Evolutionary conservation across 768 basidiomycete species (phyloP).

Genomic region (Boletus vinaceobasis): DNA sequence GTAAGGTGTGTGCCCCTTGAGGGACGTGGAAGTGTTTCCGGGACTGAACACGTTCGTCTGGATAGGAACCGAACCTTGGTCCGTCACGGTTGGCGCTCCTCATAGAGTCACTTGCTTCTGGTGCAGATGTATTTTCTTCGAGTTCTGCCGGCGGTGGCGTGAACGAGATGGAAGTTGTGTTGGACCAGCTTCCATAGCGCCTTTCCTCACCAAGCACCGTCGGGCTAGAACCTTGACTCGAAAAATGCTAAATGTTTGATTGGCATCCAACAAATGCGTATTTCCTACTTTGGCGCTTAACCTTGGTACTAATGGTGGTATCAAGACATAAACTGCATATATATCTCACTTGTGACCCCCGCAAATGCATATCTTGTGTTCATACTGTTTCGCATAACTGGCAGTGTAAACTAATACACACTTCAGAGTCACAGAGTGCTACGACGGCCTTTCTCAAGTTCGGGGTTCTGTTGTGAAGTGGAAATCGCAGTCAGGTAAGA

Average conservation of each 20-base stretch:
- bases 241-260: neutral
- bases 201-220: neutral
- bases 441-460: neutral
- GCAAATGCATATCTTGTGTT: neutral
- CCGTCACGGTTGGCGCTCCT: conserved; percentile 66
- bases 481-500: no score
- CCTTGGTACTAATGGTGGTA: neutral
- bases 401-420: neutral
- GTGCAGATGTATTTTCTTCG: conserved; percentile 67
- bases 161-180: conserved; percentile 76
- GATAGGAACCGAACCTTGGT: conserved; percentile 64
- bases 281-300: neutral
- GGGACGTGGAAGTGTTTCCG: neutral
- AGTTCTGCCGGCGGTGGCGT: conserved; percentile 33
- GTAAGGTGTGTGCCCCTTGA: conserved; percentile 54
- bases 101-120: conserved; percentile 79
- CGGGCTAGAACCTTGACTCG: neutral
- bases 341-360: neutral
- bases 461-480: no score
- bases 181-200: conserved; percentile 35
- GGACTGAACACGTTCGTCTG: neutral
- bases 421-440: neutral
- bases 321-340: neutral
- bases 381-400: neutral
- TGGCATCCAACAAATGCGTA: neutral